A percentile compares a stretch with the other conserved stretches of the same genome.
Conservation (phyloP, 2,329 filamentous ascomycete genomes). For the Diplodia sapinea region DNA sequence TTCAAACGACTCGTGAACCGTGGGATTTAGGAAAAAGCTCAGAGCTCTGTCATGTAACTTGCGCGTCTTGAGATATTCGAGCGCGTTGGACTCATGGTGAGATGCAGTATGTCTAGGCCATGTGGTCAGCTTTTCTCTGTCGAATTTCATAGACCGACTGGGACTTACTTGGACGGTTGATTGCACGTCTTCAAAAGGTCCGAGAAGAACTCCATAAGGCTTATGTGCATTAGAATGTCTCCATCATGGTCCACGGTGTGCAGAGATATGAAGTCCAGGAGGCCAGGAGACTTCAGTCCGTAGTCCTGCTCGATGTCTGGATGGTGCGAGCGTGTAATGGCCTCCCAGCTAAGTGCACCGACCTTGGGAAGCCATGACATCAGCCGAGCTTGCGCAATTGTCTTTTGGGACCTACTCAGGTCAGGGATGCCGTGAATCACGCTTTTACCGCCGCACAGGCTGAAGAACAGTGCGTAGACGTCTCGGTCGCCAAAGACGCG, state of each 20-base stretch:
- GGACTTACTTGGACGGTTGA: slow-evolving; percentile 26
- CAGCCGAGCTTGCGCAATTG: slow-evolving; percentile 65
- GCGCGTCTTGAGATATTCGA: slow-evolving; percentile 60
- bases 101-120: slow-evolving; percentile 6
- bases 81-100: slow-evolving; percentile 44
- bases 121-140: not conserved
- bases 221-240: slow-evolving; percentile 66
- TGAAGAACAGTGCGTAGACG: slow-evolving; percentile 63
- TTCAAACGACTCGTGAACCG: slow-evolving; percentile 58
- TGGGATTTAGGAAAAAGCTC: slow-evolving; percentile 59
- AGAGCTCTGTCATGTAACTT: slow-evolving; percentile 59
- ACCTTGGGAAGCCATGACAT: slow-evolving; percentile 63
- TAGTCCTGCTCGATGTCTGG: slow-evolving; percentile 57
- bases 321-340: slow-evolving; percentile 58
- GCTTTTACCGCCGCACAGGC: slow-evolving; percentile 57
- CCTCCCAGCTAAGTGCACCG: slow-evolving; percentile 61
- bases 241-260: slow-evolving; percentile 62
- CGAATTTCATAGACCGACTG: not conserved
- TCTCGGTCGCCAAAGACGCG: slow-evolving; percentile 66
- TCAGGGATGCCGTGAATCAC: slow-evolving; percentile 41
- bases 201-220: slow-evolving; percentile 62
- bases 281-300: slow-evolving; percentile 43
- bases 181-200: slow-evolving; percentile 55
- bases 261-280: slow-evolving; percentile 62
- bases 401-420: slow-evolving; percentile 59